phyloP scores from a whole-genome alignment of 2,329 filamentous ascomycete genomes.

The Eutypella sp. region DNA sequence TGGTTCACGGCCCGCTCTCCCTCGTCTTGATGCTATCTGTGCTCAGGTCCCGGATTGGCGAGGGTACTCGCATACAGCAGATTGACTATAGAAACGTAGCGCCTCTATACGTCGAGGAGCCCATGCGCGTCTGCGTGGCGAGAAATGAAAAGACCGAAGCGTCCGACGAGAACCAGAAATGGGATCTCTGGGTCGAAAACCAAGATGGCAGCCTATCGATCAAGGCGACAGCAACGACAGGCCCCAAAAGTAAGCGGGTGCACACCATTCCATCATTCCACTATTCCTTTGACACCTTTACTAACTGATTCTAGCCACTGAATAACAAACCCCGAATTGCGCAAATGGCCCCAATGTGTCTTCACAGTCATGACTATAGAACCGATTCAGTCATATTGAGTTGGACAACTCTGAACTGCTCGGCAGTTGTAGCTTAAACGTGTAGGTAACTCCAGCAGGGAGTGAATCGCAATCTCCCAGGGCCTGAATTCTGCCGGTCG shows the following conservation, averaged over 20 bases:
- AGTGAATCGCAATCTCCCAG: too few relatives aligned
- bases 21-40: constrained; percentile 71
- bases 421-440: too few relatives aligned
- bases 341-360: too few relatives aligned
- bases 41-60: constrained; percentile 45
- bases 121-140: constrained; percentile 64
- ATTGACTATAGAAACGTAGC: constrained; percentile 78
- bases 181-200: constrained; percentile 63
- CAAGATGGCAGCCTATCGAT: constrained; percentile 58
- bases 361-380: too few relatives aligned
- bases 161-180: constrained; percentile 31
- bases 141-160: constrained; percentile 32
- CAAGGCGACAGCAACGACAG: constrained; percentile 42
- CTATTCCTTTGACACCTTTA: too few relatives aligned
- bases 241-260: background rate
- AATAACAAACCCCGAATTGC: too few relatives aligned
- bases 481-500: too few relatives aligned
- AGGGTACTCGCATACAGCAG: constrained; percentile 37
- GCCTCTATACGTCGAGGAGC: constrained; percentile 71
- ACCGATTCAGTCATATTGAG: too few relatives aligned
- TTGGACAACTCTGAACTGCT: too few relatives aligned
- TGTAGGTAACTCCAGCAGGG: too few relatives aligned
- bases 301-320: too few relatives aligned
- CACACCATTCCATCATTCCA: too few relatives aligned
- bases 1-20: constrained; percentile 84